Percentiles rank a stretch among this genome's conserved stretches.
phyloP scores from a whole-genome alignment of 768 basidiomycete genomes.

The Naganishia antarctica region DNA sequence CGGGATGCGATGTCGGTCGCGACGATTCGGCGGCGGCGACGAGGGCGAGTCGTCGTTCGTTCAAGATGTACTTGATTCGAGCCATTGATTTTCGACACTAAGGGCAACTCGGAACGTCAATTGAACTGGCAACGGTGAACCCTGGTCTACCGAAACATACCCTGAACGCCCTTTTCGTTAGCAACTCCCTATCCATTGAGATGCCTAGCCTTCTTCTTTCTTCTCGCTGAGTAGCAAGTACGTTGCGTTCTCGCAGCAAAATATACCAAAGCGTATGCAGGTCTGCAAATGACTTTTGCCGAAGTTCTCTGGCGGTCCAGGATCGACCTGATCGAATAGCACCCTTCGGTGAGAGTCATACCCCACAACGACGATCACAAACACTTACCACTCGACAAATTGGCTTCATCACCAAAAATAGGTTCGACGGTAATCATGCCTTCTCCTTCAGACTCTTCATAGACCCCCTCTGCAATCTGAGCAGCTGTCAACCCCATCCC shows the following conservation, averaged over 20 bases:
- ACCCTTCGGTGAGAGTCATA: too few relatives aligned
- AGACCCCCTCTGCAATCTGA: background rate
- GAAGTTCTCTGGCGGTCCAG: conserved; percentile 79
- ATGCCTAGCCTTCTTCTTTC: conserved; percentile 63
- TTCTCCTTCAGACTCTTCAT: conserved; percentile 18
- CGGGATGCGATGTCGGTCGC: conserved; percentile 15
- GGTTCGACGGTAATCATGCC: conserved; percentile 37
- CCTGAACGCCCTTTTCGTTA: conserved; percentile 40
- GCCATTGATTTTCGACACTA: conserved; percentile 93
- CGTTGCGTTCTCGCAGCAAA: conserved; percentile 77
- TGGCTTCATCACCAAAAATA: conserved; percentile 29
- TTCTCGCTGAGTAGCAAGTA: conserved; percentile 79
- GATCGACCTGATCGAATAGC: conserved; percentile 84
- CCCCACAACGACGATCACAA: too few relatives aligned
- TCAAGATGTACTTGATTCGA: conserved; percentile 86
- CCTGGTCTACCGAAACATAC: conserved; percentile 31
- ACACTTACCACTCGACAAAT: conserved; percentile 31
- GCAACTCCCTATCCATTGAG: conserved; percentile 39
- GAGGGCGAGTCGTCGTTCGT: conserved; percentile 81
- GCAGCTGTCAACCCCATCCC: conserved; percentile 24
- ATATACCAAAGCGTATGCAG: conserved; percentile 95
- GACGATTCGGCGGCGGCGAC: conserved; percentile 57
- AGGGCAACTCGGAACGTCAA: background rate
- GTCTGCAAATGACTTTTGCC: conserved; percentile 85
- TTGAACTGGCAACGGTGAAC: background rate